Base-by-base conservation (phyloP, 345 rosid species). In the Balakata baccata region DNA sequence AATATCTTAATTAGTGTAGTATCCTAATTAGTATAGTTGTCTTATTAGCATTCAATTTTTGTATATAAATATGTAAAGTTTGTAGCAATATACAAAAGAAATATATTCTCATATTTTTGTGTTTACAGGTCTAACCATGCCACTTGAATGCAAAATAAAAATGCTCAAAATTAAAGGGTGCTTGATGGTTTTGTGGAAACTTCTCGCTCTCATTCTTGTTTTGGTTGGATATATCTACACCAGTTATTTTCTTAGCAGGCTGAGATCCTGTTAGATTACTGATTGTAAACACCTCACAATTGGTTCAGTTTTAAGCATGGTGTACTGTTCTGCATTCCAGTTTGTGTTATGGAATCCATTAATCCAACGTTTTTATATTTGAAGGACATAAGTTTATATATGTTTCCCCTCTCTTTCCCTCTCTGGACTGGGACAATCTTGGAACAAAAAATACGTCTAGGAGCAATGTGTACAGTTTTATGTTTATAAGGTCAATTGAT, bases 401-500 rank as follows among this genome's bases (percentile, higher is more conserved):
- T 50, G 11, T 10, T 50, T 16, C 53, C 53, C 34, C 23, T 58
- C 23, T 58, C 14, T 23, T 58, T 13, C n/a, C 56, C 18, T 52
- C 16, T 52, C 34, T 16, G 34, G 64, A 4, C 41, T 8, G 66
- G 47, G 34, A 29, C 34, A 29, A 39, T 63, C 47, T 63, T 63
- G 66, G 3, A 39, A 18, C 45, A 12, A 16, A 39, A 37, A 41
- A 14, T 1, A 61, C 14, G 23, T 63, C 2, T 63, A 16, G 22
- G 20, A 63, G 46, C 12, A 9, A 54, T 61, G 10, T 41, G 29
- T 52, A n/a, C 41, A 54, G 22, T 54, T 57, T 29, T 20, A 50
- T 67, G 66, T 66, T 11, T 22, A 38, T 76, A 12, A 62, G 51
- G 54, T 18, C 56, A 51, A 18, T 60, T 68, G 45, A 22, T 10